These are phyloP conservation scores for Pleurotus tuoliensis DNA, from an alignment of 768 basidiomycete species.

Conservation along the genomic window DNA sequence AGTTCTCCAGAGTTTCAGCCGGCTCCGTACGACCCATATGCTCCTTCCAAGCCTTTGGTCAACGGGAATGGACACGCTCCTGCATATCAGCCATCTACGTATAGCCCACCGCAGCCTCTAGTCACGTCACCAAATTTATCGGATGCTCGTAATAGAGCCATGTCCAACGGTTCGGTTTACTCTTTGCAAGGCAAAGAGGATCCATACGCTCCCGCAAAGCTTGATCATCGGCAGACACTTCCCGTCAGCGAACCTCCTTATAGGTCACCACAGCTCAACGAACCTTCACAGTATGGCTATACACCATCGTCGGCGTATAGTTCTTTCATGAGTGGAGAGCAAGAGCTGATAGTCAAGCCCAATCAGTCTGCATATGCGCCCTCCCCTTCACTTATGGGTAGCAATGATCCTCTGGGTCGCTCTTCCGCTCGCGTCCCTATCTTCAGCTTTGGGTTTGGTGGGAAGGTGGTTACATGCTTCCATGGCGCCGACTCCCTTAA, in stretches of 20 bases:
- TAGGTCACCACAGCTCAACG: conserved; percentile 18
- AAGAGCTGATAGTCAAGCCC: conserved; percentile 34
- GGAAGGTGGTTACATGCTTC: conserved; percentile 86
- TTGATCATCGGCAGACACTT: conserved; percentile 17
- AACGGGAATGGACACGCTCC: not conserved
- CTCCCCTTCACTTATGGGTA: conserved; percentile 77
- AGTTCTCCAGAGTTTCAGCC: not conserved
- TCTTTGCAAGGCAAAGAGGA: conserved; percentile 31
- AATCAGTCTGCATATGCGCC: conserved; percentile 69
- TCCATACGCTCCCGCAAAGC: conserved; percentile 28
- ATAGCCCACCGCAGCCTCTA: not conserved
- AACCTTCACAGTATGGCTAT: conserved; percentile 4
- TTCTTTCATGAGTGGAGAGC: conserved; percentile 10
- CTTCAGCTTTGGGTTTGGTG: conserved; percentile 92
- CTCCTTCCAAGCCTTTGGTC: not conserved
- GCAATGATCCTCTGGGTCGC: conserved; percentile 78
- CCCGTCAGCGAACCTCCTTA: conserved; percentile 24
- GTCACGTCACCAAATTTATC: not conserved
- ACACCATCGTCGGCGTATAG: not conserved
- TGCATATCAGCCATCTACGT: not conserved
- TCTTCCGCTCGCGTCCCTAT: conserved; percentile 72
- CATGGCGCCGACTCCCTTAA: conserved; percentile 63
- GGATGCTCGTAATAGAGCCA: conserved; percentile 32
- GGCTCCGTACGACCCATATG: not conserved
- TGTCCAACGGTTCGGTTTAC: conserved; percentile 41